Evolutionary conservation across 2,329 filamentous ascomycete species (phyloP), one percentile per base, ranked within the genome.

Genomic region (Pseudocercospora macadamiae): DNA sequence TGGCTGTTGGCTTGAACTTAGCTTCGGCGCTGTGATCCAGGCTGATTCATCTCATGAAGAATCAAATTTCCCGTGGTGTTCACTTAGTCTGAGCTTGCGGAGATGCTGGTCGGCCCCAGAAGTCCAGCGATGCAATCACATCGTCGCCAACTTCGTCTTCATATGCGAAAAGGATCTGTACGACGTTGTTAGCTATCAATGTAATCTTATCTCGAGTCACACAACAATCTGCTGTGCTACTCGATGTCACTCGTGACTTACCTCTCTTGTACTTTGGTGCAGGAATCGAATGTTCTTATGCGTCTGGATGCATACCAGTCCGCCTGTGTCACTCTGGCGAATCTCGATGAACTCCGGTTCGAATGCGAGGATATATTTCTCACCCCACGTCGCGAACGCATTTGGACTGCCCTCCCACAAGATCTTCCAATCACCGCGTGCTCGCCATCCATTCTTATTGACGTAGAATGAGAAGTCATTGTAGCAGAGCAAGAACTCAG

Each of bases 391-490:
- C 1, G 95, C 95, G 75, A 99, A 99, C 58, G 88, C 89, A 69
- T 91, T 89, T 37, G 95, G 95, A 44, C 87, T 90, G 57, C 95
- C 95, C 79, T 99, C 95, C 95, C 95, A 99, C 64, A 93, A 89
- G 71, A 99, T 96, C 69, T 89, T 88, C 95, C 95, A 99, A 75
- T 99, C 95, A 4, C 93, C 92, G 70, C 93, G 85, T 54, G 93
- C 93, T 63, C 95, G 87, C 95, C 95, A 99, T 34, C 95, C 95
- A 74, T 99, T 97, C 70, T 95, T 87, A 77, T 99, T 97, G 73
- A 99, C 95, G 71, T 97, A 99, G 85, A 99, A 99, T 10, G 91
- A 96, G 77, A 97, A 99, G 74, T 99, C 95, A 3, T 91, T 95
- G 78, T 99, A 99, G 76, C 97, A 97, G 64, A 99, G 87, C 67